phyloP scores from a whole-genome alignment of 148 eudicot species.

The Rhododendron griersonianum region DNA sequence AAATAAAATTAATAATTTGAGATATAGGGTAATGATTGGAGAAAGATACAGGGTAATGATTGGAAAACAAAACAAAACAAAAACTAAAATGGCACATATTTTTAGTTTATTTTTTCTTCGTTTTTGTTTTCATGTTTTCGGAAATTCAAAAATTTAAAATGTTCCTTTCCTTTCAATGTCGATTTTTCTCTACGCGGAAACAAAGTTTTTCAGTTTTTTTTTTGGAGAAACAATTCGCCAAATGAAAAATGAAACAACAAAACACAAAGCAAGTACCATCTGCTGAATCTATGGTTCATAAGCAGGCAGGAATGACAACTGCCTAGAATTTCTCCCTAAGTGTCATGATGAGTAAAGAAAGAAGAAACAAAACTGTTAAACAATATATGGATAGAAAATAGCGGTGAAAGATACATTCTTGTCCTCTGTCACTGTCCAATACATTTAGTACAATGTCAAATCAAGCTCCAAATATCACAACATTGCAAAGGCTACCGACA shows the following conservation, averaged over 20 bases:
- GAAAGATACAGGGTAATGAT: too few species aligned
- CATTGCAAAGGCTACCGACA: neutral
- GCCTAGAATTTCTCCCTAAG: neutral
- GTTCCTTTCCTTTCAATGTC: neutral
- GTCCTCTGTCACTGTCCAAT: conserved; percentile 10
- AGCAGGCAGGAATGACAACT: neutral
- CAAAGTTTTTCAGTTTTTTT: neutral
- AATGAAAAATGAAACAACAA: neutral
- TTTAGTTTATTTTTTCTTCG: neutral
- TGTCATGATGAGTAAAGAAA: neutral
- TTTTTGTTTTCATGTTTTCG: neutral
- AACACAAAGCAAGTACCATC: neutral
- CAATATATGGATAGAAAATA: neutral
- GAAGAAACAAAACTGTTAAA: neutral
- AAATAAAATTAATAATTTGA: too few species aligned
- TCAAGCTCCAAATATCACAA: conserved; percentile 3
- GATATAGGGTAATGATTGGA: too few species aligned
- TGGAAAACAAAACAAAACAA: too few species aligned
- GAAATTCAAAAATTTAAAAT: too few species aligned
- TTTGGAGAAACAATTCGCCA: neutral
- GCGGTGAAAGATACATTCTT: conserved; percentile 3
- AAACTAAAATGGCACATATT: neutral
- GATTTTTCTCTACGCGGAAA: too few species aligned
- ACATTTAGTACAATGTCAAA: conserved; percentile 1
- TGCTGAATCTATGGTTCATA: neutral